Evolutionary conservation across 345 rosid species (phyloP).

Genomic region (Kernera saxatilis): DNA sequence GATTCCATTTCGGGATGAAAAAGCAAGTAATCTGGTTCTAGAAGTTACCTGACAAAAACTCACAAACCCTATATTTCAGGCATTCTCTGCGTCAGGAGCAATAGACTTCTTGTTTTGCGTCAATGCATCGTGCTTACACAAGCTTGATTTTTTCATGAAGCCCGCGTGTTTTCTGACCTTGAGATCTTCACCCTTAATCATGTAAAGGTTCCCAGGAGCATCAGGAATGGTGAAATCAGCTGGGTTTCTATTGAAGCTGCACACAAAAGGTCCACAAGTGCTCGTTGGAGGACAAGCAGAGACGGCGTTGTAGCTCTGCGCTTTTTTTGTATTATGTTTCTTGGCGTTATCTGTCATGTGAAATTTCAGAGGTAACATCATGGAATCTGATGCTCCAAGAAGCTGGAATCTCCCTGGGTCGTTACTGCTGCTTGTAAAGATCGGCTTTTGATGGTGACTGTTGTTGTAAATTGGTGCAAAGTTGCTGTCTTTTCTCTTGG

Average conservation of each 20-base stretch:
- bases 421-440: constrained; percentile 27
- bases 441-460: constrained; percentile 22
- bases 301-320: constrained; percentile 6
- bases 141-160: not conserved
- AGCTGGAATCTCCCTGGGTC: constrained; percentile 34
- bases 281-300: constrained; percentile 25
- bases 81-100: not conserved
- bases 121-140: constrained; percentile 4
- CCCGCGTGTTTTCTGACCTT: constrained; percentile 20
- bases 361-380: constrained; percentile 33
- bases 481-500: constrained; percentile 34
- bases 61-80: not conserved
- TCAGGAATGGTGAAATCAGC: constrained; percentile 68
- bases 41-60: not conserved
- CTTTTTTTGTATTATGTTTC: constrained; percentile 29
- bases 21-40: not conserved
- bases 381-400: constrained; percentile 40
- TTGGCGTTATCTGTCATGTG: constrained; percentile 33
- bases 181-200: constrained; percentile 60
- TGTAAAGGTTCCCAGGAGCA: constrained; percentile 47
- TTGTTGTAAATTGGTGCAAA: constrained; percentile 28
- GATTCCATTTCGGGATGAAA: not conserved
- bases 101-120: not conserved
- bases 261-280: constrained; percentile 35
- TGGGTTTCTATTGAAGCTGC: constrained; percentile 70